Base-by-base conservation (phyloP, 257 asterid species). In the Salvia hispanica region DNA sequence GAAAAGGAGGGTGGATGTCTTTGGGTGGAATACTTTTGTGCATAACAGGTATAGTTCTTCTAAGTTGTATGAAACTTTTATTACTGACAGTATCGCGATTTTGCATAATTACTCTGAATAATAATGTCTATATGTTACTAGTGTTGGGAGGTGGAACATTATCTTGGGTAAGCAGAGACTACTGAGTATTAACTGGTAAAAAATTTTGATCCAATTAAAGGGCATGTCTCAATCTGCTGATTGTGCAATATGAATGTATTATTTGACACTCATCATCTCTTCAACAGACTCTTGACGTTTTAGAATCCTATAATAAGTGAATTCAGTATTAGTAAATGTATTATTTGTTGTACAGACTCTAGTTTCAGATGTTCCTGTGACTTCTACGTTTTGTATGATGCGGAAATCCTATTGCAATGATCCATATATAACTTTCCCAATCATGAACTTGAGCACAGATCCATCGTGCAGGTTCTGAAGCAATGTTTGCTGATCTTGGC, bases 401-500 rank as follows among this genome's bases (percentile, higher is more conserved):
- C 6, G 11, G 21, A 39, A 7, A 67, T 42, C 4, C 9, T 9
- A 11, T 28, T 15, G 3, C 42, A 46, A 18, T 8, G 5, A 45
- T 31, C 34, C 53, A 18, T 15, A 36, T 11, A 15, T 13, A 44
- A 33, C 21, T 34, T 11, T 3, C 28, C 10, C 11, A 33, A 34
- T 58, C 13, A 13, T 59, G 25, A 6, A 36, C 40, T 12, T 1
- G 9, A 16, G 2, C 58, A 7, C 47, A 42, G 65, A 53, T 53
- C 44, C 31, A 37, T 67, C 15, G 60, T 74, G 74, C 93, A 92
- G 98, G 98, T 42, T 90, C 97, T 2, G 98, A 92, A 79, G 98
- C 98, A 60, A 92, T 92, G 98, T 92, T 92, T 80, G 98, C 98
- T 7, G 97, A 92, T 79, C 97, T 92, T 28, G 98, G 98, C 71